A percentile compares a stretch with the other conserved stretches of the same genome.
Evolutionary conservation across 257 asterid genomes (phyloP).

Genomic region (Forsythia viridissima): DNA sequence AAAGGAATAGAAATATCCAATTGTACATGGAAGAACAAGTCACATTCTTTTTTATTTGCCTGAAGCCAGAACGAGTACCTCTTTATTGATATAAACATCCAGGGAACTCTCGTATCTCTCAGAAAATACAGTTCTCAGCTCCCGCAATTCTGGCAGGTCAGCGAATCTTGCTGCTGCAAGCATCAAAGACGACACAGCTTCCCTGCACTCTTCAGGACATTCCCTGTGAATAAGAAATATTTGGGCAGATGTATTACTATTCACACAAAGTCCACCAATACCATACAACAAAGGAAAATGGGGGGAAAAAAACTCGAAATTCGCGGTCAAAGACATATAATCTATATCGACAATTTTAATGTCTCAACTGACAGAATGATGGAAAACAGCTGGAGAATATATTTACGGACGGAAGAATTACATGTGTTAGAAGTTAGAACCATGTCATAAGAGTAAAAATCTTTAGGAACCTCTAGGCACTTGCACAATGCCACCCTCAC

Average conservation of each 20-base stretch:
- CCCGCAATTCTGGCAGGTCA: conserved; percentile 83
- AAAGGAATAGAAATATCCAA: not conserved
- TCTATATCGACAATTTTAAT: not conserved
- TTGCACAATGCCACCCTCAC: not conserved
- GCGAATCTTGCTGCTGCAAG: conserved; percentile 92
- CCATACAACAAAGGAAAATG: not conserved
- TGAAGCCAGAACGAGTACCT: conserved; percentile 37
- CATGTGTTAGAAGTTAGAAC: not conserved
- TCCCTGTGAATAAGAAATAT: conserved; percentile 47
- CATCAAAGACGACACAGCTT: conserved; percentile 74
- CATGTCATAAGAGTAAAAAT: not conserved
- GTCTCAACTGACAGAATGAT: not conserved
- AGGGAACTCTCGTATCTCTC: conserved; percentile 64
- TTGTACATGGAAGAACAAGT: not conserved
- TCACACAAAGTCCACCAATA: not conserved
- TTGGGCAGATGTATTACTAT: not conserved
- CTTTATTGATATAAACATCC: conserved; percentile 54
- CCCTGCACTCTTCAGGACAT: conserved; percentile 89
- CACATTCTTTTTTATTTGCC: no score
- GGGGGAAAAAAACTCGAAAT: not conserved
- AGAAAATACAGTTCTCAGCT: conserved; percentile 63
- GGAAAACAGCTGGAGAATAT: not conserved
- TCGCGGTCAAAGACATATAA: not conserved
- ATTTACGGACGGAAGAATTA: no score
- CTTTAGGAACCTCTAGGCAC: not conserved